These are phyloP conservation scores for Phtheirospermum japonicum DNA, from an alignment of 257 asterid species.

Conservation along the genomic window DNA sequence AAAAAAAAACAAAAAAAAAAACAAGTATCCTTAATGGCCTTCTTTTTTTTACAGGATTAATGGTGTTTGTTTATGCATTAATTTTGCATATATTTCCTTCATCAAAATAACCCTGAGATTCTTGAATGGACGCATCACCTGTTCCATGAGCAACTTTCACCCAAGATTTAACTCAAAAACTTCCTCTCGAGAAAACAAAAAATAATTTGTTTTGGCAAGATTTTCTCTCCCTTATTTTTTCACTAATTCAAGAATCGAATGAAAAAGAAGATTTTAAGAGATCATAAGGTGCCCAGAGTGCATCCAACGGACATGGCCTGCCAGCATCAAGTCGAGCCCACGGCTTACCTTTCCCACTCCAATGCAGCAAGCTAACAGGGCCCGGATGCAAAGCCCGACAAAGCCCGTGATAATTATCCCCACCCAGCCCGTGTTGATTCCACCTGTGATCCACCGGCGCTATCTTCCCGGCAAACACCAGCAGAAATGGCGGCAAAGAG, in stretches of 20 bases:
- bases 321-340: slow-evolving; percentile 88
- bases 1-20: no score
- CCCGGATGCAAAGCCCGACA: slow-evolving; percentile 94
- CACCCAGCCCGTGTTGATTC: slow-evolving; percentile 76
- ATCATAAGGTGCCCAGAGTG: slow-evolving; percentile 98
- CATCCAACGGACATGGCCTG: slow-evolving; percentile 86
- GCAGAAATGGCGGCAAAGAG: slow-evolving; percentile 78
- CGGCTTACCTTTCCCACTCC: slow-evolving; percentile 99
- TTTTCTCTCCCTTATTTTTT: no score
- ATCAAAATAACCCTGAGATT: no score
- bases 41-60: no score
- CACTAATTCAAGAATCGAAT: slow-evolving; percentile 78
- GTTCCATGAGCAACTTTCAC: no score
- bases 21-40: no score
- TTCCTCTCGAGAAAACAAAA: no score
- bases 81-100: no score
- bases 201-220: no score
- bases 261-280: slow-evolving; percentile 70
- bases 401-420: slow-evolving; percentile 83
- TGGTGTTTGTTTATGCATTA: no score
- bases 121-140: no score
- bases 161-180: no score
- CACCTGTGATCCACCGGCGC: slow-evolving; percentile 45
- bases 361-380: slow-evolving; percentile 79
- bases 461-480: slow-evolving; percentile 82